These are phyloP conservation scores for Verbascum thapsus DNA, from an alignment of 257 asterid species.

Conservation along the genomic window DNA sequence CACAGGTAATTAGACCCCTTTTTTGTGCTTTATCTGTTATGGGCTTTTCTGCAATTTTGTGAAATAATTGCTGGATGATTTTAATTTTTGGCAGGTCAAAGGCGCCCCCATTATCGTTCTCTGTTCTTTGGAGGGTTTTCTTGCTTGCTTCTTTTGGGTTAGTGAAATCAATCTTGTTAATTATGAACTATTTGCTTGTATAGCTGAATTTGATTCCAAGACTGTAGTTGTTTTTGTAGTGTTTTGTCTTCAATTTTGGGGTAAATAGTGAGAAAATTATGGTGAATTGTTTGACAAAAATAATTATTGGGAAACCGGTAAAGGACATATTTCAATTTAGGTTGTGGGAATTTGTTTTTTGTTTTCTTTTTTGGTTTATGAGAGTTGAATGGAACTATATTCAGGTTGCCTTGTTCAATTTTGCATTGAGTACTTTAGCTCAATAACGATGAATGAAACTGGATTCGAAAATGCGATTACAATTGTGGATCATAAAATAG, in stretches of 20 bases:
- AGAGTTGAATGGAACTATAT: background rate
- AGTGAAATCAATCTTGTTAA: conserved; percentile 31
- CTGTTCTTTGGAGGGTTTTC: conserved; percentile 54
- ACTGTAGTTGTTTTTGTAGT: background rate
- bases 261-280: too few species aligned
- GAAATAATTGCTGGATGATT: conserved; percentile 5
- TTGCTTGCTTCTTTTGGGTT: conserved; percentile 64
- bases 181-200: background rate
- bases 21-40: background rate
- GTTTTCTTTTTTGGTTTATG: background rate
- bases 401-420: background rate
- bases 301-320: too few species aligned
- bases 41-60: background rate
- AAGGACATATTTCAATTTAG: too few species aligned
- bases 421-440: conserved; percentile 2
- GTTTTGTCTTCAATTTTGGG: background rate
- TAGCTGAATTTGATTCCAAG: background rate
- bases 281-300: too few species aligned
- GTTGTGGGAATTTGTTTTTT: too few species aligned
- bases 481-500: background rate
- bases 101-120: conserved; percentile 41
- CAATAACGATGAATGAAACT: too few species aligned
- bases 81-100: conserved; percentile 46
- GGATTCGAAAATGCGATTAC: background rate
- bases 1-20: conserved; percentile 34